Evolutionary conservation across 179 eudicot genomes (phyloP).

Genomic region (Vitellaria paradoxa): DNA sequence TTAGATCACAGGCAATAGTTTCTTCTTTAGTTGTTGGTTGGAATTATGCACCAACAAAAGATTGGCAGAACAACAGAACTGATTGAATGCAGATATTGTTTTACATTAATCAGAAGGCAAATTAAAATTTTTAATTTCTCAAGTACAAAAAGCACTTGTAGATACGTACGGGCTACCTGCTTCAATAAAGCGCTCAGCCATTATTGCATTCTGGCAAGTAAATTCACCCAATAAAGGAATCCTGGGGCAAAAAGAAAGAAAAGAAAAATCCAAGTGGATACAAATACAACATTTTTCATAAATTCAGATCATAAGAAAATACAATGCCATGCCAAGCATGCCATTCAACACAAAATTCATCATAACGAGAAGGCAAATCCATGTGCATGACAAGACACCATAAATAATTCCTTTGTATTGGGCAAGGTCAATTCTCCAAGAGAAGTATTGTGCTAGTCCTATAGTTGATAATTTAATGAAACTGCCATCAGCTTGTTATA

Average conservation of each 20-base stretch:
- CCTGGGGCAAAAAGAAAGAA: conserved; percentile 33
- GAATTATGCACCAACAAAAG: not conserved
- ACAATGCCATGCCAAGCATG: not conserved
- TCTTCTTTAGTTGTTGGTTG: not conserved
- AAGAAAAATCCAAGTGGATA: conserved; percentile 7
- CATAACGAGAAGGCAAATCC: not conserved
- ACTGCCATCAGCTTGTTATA: conserved; percentile 4
- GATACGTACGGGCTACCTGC: conserved; percentile 99
- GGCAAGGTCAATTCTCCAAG: not conserved
- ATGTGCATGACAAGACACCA: not conserved
- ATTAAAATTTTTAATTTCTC: not conserved
- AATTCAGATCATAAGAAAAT: not conserved
- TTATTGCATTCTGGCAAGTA: conserved; percentile 91
- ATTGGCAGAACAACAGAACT: not conserved
- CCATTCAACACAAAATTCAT: not conserved
- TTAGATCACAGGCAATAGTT: not conserved
- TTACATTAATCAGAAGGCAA: not conserved
- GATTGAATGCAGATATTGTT: not conserved
- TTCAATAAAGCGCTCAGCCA: conserved; percentile 98
- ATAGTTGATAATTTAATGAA: not conserved
- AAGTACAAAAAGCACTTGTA: conserved; percentile 18
- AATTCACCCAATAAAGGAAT: conserved; percentile 92
- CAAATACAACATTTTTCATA: not conserved
- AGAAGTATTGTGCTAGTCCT: conserved; percentile 9
- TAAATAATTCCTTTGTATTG: not conserved